Conservation (phyloP, 2,329 filamentous ascomycete species). For the Sclerotinia sclerotiorum region DNA sequence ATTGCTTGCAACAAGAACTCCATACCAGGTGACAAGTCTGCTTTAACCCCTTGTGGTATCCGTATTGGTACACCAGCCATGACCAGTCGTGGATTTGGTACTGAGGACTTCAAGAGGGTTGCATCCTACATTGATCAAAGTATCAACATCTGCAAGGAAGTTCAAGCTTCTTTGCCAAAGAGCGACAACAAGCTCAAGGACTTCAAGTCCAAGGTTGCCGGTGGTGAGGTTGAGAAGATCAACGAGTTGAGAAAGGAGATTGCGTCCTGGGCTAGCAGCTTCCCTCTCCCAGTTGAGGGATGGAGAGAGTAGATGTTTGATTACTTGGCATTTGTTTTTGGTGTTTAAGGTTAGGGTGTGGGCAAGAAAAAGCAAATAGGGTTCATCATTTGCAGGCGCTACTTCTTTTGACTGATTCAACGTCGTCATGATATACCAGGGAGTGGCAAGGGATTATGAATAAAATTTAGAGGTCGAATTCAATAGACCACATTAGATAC, state of each 20-base stretch:
- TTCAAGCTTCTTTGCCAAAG: conserved; percentile 85
- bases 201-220: conserved; percentile 90
- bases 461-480: conserved; percentile 17
- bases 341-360: conserved; percentile 28
- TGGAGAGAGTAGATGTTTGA: conserved; percentile 50
- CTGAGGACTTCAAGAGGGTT: conserved; percentile 88
- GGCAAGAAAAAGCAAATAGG: conserved; percentile 23
- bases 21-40: conserved; percentile 95
- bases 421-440: conserved; percentile 30
- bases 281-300: conserved; percentile 86
- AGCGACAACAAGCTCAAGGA: conserved; percentile 99
- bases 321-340: conserved; percentile 25
- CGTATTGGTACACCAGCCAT: conserved; percentile 97
- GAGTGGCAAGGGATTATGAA: conserved; percentile 20
- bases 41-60: conserved; percentile 89
- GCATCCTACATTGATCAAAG: conserved; percentile 83
- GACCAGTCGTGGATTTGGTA: conserved; percentile 91
- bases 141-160: conserved; percentile 86
- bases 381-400: conserved; percentile 26
- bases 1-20: conserved; percentile 99
- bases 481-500: conserved; percentile 21
- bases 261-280: conserved; percentile 77
- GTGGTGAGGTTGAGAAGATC: conserved; percentile 78
- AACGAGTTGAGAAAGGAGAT: conserved; percentile 87
- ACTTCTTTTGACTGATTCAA: conserved; percentile 36